Evolutionary conservation across 768 basidiomycete species (phyloP).

Genomic region (Rickenella mellea): DNA sequence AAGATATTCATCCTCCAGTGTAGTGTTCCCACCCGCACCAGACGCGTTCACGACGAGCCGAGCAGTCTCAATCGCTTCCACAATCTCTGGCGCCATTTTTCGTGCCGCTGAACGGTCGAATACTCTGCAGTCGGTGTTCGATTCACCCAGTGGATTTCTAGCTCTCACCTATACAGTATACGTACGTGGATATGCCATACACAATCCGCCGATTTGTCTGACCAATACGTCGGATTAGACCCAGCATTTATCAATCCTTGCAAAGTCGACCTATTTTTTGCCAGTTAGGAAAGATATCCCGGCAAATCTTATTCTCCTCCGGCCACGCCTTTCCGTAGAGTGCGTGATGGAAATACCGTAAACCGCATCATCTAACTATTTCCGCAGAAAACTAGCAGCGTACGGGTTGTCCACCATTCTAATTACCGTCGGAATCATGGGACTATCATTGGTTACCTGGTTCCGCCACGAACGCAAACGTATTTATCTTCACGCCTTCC

Average conservation of each 20-base stretch:
- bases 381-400: too few species aligned
- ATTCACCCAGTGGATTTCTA: too few species aligned
- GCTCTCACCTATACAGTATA: too few species aligned
- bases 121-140: too few species aligned
- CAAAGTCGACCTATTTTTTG: constrained; percentile 51
- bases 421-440: constrained; percentile 38
- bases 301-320: constrained; percentile 29
- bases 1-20: too few species aligned
- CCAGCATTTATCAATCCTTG: constrained; percentile 46
- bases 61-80: constrained; percentile 35
- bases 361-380: too few species aligned
- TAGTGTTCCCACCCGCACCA: too few species aligned
- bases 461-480: constrained; percentile 37
- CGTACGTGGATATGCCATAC: too few species aligned
- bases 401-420: constrained; percentile 42
- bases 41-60: constrained; percentile 43
- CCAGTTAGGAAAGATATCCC: constrained; percentile 24
- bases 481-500: constrained; percentile 42
- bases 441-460: constrained; percentile 35
- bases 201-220: too few species aligned
- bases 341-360: too few species aligned
- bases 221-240: too few species aligned
- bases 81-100: constrained; percentile 52
- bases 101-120: too few species aligned
- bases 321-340: constrained; percentile 50